Evolutionary conservation across 176 grass and related monocot genomes (phyloP), one percentile per base, ranked within the genome.

Genomic region (Thinopyrum elongatum): DNA sequence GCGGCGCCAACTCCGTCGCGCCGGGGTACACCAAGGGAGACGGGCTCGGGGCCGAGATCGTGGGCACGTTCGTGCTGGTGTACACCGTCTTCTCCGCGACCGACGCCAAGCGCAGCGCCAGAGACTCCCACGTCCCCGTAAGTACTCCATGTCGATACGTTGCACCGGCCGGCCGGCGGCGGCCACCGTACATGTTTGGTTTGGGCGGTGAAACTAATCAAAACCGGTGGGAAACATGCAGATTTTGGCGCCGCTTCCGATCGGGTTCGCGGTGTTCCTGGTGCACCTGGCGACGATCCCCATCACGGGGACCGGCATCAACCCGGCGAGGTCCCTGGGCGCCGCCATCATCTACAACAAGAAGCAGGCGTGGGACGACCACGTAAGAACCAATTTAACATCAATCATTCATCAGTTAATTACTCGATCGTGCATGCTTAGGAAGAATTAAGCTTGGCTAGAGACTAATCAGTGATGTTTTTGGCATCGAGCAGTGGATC

Each of bases 261-360:
- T 98, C 27, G 95, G 95, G 0, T 98, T 98, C 87, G 95, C 95
- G 5, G 95, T 98, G 21, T 98, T 98, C 85, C 87, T 98, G 21
- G 95, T 98, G 26, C 95, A 98, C 87, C 90, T 98, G 19, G 95
- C 95, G 4, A 98, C 95, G 39, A 93, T 98, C 82, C 95, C 95
- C 76, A 95, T 97, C 87, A 97, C 95, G 23, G 93, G 95, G 30
- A 97, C 94, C 12, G 94, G 94, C 29, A 98, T 98, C 87, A 98
- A 98, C 69, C 95, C 95, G 0, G 95, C 95, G 1, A 83, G 95
- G 39, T 95, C 91, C 35, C 91, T 98, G 3, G 95, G 95, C 6
- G 95, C 95, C 13, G 95, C 91, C 7, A 95, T 98, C 62, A 76
- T 98, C 87, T 98, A 95, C 93, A 90, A 98, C 91, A 82, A 81